Evolutionary conservation across 2,329 filamentous ascomycete species (phyloP).

Genomic region (Zymoseptoria passerinii): DNA sequence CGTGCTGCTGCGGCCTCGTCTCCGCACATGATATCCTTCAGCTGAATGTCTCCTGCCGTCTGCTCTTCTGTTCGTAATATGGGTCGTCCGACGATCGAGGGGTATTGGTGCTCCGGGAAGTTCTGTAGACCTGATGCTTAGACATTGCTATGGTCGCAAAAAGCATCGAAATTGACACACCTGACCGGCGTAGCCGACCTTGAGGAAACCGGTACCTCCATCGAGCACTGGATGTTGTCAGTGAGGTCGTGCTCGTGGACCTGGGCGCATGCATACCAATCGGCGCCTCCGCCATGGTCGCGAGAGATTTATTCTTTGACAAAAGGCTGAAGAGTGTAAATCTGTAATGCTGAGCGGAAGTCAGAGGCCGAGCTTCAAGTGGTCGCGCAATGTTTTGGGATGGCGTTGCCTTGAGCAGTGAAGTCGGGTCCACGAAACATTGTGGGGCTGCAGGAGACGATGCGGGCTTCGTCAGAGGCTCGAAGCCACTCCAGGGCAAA

Average conservation of each 20-base stretch:
- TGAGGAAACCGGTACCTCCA: conserved; percentile 98
- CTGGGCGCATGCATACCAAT: conserved; percentile 34
- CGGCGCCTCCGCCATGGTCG: conserved; percentile 41
- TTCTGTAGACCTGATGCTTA: conserved; percentile 50
- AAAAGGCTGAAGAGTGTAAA: neutral
- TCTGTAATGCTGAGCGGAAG: neutral
- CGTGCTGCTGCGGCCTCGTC: conserved; percentile 93
- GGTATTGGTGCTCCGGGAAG: conserved; percentile 98
- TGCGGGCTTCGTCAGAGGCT: neutral
- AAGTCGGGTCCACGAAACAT: neutral
- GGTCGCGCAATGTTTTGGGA: neutral
- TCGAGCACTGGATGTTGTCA: conserved; percentile 68
- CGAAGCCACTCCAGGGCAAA: neutral
- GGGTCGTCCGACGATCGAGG: conserved; percentile 93
- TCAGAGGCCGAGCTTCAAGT: conserved; percentile 1
- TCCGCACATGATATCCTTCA: conserved; percentile 99
- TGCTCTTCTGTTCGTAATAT: conserved; percentile 94
- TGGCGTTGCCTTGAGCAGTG: neutral
- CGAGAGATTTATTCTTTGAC: neutral
- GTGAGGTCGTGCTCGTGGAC: conserved; percentile 3
- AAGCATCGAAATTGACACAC: conserved; percentile 36
- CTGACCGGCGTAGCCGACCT: conserved; percentile 95
- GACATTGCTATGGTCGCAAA: neutral
- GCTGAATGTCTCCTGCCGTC: conserved; percentile 56
- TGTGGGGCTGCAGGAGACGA: neutral